Base-by-base conservation (phyloP, 768 basidiomycete species). In the Kwoniella pini region DNA sequence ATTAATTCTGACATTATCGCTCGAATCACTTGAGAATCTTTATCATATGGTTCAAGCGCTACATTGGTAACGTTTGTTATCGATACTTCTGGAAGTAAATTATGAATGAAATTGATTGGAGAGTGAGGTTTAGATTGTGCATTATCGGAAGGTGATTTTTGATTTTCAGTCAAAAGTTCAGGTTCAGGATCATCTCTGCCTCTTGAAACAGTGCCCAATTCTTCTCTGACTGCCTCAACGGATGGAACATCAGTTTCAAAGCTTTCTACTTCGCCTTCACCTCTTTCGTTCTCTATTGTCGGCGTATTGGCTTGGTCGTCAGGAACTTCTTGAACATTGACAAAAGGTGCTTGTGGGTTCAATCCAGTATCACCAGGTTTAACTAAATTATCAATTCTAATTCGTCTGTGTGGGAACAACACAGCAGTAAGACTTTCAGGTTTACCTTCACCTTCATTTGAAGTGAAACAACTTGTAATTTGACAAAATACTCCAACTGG, bases 1-100 rank as follows among this genome's bases (percentile, higher is more conserved):
- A 98, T 89, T 61, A 98, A 91, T 80, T 98, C 95, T 42, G 88
- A 88, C 86, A 92, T 94, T 80, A 96, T 90, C 3, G 95, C 95
- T 26, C 92, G 89, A 68, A 95, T 88, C 77, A 94, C 89, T 77
- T 96, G 93, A 22, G 74, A 76, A 79, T 93, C 88, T 77, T 93
- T 90, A 76, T 94, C 91, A 82, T 88, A 94, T 0, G 91, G 86
- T 63, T 87, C 85, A 4, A 90, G 88, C 26, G 79, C 74, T 48
- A 96, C 84, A 74, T 97, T 97, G 26, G 87, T 86, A 30, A 96
- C 87, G 64, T 88, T 87, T 58, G 91, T 93, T 63, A 98, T 84
- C 2, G 95, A 97, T 60, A 98, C 78, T 87, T 89, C 17, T 90
- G 83, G 85, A 89, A 96, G 5, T 86, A 87, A 60, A 17, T 62